phyloP scores from a whole-genome alignment of 73 alveolate species.

The Paramecium primaurelia region DNA sequence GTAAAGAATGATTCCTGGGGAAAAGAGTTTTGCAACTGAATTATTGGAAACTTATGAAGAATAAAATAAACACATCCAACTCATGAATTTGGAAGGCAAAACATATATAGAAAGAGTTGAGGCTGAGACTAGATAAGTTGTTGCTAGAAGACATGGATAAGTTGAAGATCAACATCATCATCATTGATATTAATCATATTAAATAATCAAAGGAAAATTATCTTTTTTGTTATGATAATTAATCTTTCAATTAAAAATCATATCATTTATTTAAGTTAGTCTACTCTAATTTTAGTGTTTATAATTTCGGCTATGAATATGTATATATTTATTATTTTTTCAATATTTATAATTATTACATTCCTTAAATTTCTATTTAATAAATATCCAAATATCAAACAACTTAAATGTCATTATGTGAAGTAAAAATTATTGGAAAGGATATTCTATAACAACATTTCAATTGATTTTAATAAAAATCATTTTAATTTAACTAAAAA shows the following conservation, averaged over 20 bases:
- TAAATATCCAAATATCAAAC: neutral
- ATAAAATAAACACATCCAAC: neutral
- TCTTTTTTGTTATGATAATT: neutral
- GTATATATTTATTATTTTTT: too few species aligned
- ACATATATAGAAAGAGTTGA: conserved; percentile 58
- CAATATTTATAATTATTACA: neutral
- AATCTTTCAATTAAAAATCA: neutral
- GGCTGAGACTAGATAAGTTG: neutral
- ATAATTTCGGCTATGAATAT: neutral
- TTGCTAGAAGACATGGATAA: neutral
- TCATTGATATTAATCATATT: neutral
- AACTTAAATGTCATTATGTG: neutral
- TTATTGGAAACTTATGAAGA: neutral
- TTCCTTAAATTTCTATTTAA: neutral
- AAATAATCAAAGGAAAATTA: neutral
- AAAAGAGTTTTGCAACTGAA: neutral
- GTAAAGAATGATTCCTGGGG: neutral
- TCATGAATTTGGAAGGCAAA: conserved; percentile 50
- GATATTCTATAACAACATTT: neutral
- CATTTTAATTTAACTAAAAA: neutral
- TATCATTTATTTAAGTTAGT: neutral
- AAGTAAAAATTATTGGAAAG: too few species aligned
- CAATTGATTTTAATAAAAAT: neutral
- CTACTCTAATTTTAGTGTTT: neutral
- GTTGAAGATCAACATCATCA: neutral